Evolutionary conservation across 331 rosid genomes (phyloP), one percentile per base, ranked within the genome.

Genomic region (Dryas integrifolia): DNA sequence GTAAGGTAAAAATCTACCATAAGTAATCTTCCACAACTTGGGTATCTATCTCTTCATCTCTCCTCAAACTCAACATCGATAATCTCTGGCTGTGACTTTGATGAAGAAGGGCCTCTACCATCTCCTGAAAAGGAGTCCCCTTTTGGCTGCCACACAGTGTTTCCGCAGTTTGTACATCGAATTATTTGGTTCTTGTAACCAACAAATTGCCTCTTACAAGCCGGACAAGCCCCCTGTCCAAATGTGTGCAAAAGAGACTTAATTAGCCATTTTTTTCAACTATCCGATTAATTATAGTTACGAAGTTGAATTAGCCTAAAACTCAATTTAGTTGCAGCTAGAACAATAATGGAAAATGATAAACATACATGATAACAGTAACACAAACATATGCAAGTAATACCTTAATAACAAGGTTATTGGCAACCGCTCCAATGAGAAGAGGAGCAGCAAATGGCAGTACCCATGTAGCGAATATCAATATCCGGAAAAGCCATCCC

Each of bases 31-130:
- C 46, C 61, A 21, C 58, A 59, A 26, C 48, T 51, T 7, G n/a
- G 41, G 57, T 16, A 9, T 3, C 55, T 43, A 63, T 57, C 57
- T 66, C 78, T 16, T 90, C 85, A 88, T 85, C 79, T 94, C 91
- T 94, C 97, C 86, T 94, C 98, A 72, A 91, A 94, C 63, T 94
- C 98, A 2, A 94, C 97, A 69, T 94, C 98, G 10, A 94, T 94
- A 44, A 94, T 83, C 21, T 94, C 77, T 63, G 95, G 91, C 4
- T 87, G 86, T 3, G 94, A 85, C 84, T 85, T 93, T 5, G 96
- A 86, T 9, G 79, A 5, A 50, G 90, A 65, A 6, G 35, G 58
- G 13, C 77, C 84, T 77, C 76, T 79, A 30, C 85, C 79, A 43
- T 59, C 87, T 67, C 83, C 79, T 14, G 90, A 83, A 62, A 74